Evolutionary conservation across 140 eudicot species (phyloP).

Genomic region (Anethum foeniculum): DNA sequence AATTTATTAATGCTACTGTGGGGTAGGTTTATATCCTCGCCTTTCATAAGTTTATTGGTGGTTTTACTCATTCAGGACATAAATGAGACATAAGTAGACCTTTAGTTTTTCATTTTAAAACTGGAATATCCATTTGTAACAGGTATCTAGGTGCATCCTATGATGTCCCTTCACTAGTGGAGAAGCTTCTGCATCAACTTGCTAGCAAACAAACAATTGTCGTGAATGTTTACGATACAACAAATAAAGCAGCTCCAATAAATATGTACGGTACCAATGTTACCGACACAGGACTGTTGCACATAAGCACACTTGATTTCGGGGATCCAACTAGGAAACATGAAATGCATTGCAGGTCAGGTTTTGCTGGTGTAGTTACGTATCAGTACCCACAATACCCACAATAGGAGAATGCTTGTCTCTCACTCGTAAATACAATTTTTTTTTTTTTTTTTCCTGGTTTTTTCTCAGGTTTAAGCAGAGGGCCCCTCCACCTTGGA

Average conservation of each 20-base stretch:
- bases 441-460: not conserved
- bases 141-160: conserved; percentile 89
- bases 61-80: not conserved
- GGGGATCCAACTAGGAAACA: conserved; percentile 92
- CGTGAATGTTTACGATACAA: conserved; percentile 84
- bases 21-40: conserved; percentile 41
- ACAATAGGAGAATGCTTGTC: not conserved
- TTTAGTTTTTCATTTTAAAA: not conserved
- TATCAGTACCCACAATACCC: not conserved
- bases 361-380: not conserved
- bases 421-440: not conserved
- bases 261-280: conserved; percentile 69
- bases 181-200: conserved; percentile 82
- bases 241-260: conserved; percentile 43
- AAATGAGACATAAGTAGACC: not conserved
- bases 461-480: conserved; percentile 56
- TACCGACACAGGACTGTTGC: conserved; percentile 54
- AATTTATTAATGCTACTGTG: conserved; percentile 68
- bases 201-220: conserved; percentile 88
- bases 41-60: not conserved
- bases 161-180: conserved; percentile 84
- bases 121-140: conserved; percentile 16
- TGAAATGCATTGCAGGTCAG: conserved; percentile 97
- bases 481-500: conserved; percentile 62
- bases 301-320: conserved; percentile 62